phyloP scores from a whole-genome alignment of 352 stramenopile species.

The Phytopythium cucurbitacearum region DNA sequence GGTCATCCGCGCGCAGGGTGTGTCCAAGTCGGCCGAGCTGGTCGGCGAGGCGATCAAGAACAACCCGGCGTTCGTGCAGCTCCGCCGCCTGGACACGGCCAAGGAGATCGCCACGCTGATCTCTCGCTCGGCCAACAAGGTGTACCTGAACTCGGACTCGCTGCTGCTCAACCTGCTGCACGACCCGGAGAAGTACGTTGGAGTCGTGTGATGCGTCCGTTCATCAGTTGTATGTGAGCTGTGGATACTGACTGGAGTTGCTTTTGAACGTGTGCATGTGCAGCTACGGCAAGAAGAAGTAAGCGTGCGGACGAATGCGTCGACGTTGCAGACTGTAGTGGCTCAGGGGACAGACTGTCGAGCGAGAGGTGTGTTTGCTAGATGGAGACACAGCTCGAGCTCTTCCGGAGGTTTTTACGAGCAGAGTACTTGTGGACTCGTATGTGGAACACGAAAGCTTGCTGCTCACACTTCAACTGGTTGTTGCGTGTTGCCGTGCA shows the following conservation, averaged over 20 bases:
- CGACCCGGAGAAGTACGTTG: slow-evolving; percentile 52
- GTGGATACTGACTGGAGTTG: slow-evolving; percentile 3
- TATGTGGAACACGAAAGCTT: too few relatives aligned
- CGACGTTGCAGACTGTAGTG: too few relatives aligned
- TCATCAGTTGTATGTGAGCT: neutral
- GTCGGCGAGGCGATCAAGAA: slow-evolving; percentile 99
- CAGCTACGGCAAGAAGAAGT: slow-evolving; percentile 43
- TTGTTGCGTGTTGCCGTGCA: too few relatives aligned
- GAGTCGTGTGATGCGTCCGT: too few relatives aligned
- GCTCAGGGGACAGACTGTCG: too few relatives aligned
- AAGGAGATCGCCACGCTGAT: slow-evolving; percentile 98
- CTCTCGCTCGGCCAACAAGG: slow-evolving; percentile 93
- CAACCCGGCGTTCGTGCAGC: slow-evolving; percentile 99
- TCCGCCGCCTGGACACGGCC: slow-evolving; percentile 97
- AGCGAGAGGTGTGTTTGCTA: too few relatives aligned
- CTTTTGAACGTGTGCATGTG: neutral
- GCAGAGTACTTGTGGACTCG: too few relatives aligned
- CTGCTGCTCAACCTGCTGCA: slow-evolving; percentile 96
- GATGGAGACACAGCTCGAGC: too few relatives aligned
- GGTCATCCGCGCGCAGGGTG: slow-evolving; percentile 96
- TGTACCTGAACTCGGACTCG: slow-evolving; percentile 98
- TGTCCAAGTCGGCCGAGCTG: slow-evolving; percentile 97
- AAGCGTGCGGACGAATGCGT: slow-evolving; percentile 6
- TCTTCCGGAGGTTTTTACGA: too few relatives aligned
- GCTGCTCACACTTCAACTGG: too few relatives aligned